Evolutionary conservation across 805 yeast species (phyloP).

Genomic region (Metschnikowia hibisci): DNA sequence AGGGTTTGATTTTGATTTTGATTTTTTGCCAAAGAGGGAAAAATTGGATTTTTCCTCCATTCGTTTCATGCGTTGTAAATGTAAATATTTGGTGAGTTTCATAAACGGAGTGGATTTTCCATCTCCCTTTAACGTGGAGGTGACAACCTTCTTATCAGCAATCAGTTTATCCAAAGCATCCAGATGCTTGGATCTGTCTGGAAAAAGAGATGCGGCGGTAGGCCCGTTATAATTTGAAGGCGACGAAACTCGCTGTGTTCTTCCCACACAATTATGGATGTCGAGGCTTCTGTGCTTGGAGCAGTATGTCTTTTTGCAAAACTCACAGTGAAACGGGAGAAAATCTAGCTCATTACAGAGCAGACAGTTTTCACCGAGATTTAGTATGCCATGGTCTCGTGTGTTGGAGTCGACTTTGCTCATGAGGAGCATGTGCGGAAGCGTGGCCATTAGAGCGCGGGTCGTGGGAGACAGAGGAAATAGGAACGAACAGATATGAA

Average conservation of each 20-base stretch:
- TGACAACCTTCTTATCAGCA: constrained; percentile 5
- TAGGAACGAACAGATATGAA: no score
- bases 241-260: constrained; percentile 15
- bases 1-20: constrained; percentile 9
- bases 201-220: constrained; percentile 47
- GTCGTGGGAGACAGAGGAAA: constrained; percentile 1
- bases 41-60: constrained; percentile 17
- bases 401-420: constrained; percentile 20
- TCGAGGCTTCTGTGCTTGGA: constrained; percentile 43
- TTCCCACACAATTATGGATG: constrained; percentile 29
- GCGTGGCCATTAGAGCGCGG: constrained; percentile 7
- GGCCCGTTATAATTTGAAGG: constrained; percentile 23
- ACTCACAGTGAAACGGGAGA: constrained; percentile 53
- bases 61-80: constrained; percentile 16
- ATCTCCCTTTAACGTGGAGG: constrained; percentile 21
- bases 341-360: constrained; percentile 54
- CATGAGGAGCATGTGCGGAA: constrained; percentile 19
- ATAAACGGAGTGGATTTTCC: constrained; percentile 14
- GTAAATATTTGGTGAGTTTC: constrained; percentile 17
- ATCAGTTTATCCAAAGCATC: constrained; percentile 28
- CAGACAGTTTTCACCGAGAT: constrained; percentile 56
- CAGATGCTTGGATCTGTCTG: constrained; percentile 45
- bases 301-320: constrained; percentile 45
- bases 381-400: constrained; percentile 39
- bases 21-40: constrained; percentile 7